phyloP scores from a whole-genome alignment of 1,284 basidiomycete genomes.

The Serendipita sp. region DNA sequence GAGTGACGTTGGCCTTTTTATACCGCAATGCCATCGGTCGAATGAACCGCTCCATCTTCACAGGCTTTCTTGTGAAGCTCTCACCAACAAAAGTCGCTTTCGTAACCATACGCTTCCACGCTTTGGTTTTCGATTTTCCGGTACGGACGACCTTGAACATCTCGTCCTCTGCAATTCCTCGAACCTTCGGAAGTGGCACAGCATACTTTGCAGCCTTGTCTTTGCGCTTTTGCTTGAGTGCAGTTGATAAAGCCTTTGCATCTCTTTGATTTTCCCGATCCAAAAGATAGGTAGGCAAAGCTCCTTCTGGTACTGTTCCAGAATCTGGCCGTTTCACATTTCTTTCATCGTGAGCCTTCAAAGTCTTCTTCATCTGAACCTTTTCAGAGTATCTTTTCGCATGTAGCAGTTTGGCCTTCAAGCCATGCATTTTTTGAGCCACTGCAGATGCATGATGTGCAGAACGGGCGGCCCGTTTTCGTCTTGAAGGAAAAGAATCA shows the following conservation, averaged over 20 bases:
- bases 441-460: slow-evolving; percentile 78
- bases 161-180: slow-evolving; percentile 98
- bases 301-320: slow-evolving; percentile 70
- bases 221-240: slow-evolving; percentile 97
- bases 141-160: slow-evolving; percentile 99
- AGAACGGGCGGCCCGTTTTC: slow-evolving; percentile 84
- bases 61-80: slow-evolving; percentile 95
- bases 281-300: slow-evolving; percentile 86
- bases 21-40: slow-evolving; percentile 94
- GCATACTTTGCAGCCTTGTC: slow-evolving; percentile 98
- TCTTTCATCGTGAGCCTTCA: slow-evolving; percentile 97
- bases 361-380: slow-evolving; percentile 96
- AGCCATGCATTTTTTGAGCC: slow-evolving; percentile 89
- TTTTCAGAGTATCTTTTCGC: slow-evolving; percentile 94
- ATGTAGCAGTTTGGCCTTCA: slow-evolving; percentile 96
- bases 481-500: slow-evolving; percentile 34
- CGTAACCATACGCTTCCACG: slow-evolving; percentile 99
- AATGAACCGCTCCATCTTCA: slow-evolving; percentile 98
- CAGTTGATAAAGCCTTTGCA: slow-evolving; percentile 92
- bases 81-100: slow-evolving; percentile 99
- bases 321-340: slow-evolving; percentile 91
- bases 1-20: slow-evolving; percentile 98
- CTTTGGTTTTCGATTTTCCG: slow-evolving; percentile 91
- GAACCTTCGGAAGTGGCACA: slow-evolving; percentile 90
- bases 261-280: slow-evolving; percentile 96